Conservation (phyloP, 2,329 filamentous ascomycete genomes). For the Phyllosticta capitalensis region DNA sequence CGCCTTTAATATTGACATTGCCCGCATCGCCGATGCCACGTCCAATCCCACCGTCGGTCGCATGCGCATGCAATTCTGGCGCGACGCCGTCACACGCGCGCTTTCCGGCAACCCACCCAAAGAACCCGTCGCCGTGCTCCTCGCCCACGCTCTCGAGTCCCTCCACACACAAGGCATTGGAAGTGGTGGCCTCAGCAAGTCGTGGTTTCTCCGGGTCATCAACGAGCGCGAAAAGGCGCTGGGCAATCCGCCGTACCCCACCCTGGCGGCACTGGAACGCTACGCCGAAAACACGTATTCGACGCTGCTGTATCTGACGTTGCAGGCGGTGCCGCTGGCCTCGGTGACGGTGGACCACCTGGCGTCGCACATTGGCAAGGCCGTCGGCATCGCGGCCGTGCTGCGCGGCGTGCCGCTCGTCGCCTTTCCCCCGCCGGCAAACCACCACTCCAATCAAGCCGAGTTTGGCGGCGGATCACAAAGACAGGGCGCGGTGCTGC, state of each 20-base stretch:
- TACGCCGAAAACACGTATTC: constrained; percentile 95
- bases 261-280: constrained; percentile 63
- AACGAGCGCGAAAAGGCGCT: constrained; percentile 73
- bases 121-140: constrained; percentile 80
- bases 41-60: constrained; percentile 78
- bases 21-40: constrained; percentile 79
- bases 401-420: constrained; percentile 81
- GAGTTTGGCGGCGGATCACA: constrained; percentile 28
- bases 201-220: constrained; percentile 59
- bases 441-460: constrained; percentile 31
- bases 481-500: constrained; percentile 57
- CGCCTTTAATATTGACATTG: constrained; percentile 86
- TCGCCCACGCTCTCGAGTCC: constrained; percentile 61
- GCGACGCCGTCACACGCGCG: constrained; percentile 69
- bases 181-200: constrained; percentile 42
- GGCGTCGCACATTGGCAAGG: constrained; percentile 91
- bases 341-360: constrained; percentile 85
- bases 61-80: constrained; percentile 93
- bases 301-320: constrained; percentile 77
- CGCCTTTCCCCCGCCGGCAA: constrained; percentile 62
- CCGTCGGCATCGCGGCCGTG: constrained; percentile 75
- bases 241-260: constrained; percentile 71
- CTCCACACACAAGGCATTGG: constrained; percentile 39
- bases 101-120: constrained; percentile 72
- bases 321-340: constrained; percentile 68